These are phyloP conservation scores for Parvularia atlantis DNA, from an alignment of 78 protist genomes.

Conservation along the genomic window DNA sequence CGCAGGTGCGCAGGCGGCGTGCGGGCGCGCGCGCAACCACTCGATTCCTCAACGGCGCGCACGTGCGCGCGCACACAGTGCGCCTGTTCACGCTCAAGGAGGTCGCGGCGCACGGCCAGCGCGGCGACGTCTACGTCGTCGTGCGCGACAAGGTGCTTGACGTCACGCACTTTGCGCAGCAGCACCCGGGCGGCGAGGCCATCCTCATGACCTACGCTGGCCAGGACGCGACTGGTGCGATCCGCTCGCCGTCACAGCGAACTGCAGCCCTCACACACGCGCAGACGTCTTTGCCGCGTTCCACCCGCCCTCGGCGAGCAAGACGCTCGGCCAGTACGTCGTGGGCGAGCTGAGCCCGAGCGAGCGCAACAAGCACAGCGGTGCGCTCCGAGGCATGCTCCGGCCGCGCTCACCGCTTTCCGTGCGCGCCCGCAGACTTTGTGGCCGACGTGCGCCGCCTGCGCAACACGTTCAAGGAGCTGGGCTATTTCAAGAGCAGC, in stretches of 20 bases:
- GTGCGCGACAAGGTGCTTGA: conserved; percentile 27
- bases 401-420: too few species aligned
- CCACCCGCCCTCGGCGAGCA: background rate
- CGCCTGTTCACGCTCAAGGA: too few species aligned
- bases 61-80: too few species aligned
- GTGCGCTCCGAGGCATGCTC: too few species aligned
- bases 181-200: conserved; percentile 39
- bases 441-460: background rate
- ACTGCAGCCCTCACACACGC: too few species aligned
- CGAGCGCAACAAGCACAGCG: too few species aligned
- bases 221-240: conserved; percentile 5
- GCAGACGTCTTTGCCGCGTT: background rate
- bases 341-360: background rate
- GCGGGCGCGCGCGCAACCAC: too few species aligned
- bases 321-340: background rate
- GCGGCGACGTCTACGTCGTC: too few species aligned
- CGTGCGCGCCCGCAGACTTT: background rate
- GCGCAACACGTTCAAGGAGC: background rate
- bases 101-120: too few species aligned
- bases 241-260: too few species aligned
- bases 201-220: conserved; percentile 20
- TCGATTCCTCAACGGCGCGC: too few species aligned
- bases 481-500: background rate
- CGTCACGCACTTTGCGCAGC: background rate
- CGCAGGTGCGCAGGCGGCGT: too few species aligned